Evolutionary conservation across 2,329 filamentous ascomycete genomes (phyloP).

Genomic region (Cordyceps javanica): DNA sequence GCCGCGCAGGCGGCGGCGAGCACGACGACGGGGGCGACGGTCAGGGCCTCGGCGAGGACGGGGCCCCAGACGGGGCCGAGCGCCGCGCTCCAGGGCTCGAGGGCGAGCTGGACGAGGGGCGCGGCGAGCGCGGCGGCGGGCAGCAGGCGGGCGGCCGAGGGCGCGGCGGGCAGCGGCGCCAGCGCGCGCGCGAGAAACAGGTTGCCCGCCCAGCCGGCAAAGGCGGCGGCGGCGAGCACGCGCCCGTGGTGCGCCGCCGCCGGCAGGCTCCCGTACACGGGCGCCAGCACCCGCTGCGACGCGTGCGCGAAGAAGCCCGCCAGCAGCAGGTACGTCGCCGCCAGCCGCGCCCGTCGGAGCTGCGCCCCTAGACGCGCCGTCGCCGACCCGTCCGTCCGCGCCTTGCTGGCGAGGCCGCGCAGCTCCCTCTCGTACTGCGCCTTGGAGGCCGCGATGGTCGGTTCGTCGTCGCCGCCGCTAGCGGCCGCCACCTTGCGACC

Average conservation of each 20-base stretch:
- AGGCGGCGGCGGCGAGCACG: constrained; percentile 58
- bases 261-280: constrained; percentile 83
- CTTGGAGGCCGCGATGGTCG: constrained; percentile 4
- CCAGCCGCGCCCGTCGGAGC: constrained; percentile 31
- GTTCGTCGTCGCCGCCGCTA: constrained; percentile 16
- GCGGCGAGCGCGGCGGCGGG: constrained; percentile 71
- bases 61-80: constrained; percentile 70
- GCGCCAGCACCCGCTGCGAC: constrained; percentile 71
- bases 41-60: constrained; percentile 64
- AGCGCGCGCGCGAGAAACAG: constrained; percentile 40
- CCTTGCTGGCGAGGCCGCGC: constrained; percentile 41
- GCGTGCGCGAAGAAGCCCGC: constrained; percentile 59
- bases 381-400: constrained; percentile 25
- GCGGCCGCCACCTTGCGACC: constrained; percentile 12
- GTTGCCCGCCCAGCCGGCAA: constrained; percentile 67
- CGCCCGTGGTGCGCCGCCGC: constrained; percentile 65
- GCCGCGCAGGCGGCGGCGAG: constrained; percentile 58
- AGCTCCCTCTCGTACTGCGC: constrained; percentile 50
- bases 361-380: constrained; percentile 34
- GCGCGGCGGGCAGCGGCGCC: constrained; percentile 20
- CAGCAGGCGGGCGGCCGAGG: constrained; percentile 48
- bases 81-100: constrained; percentile 59
- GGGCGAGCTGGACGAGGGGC: constrained; percentile 63
- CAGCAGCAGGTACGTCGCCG: constrained; percentile 24
- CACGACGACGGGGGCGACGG: constrained; percentile 63